These are phyloP conservation scores for Venturia asperata DNA, from an alignment of 2,329 filamentous ascomycete species.

Conservation along the genomic window DNA sequence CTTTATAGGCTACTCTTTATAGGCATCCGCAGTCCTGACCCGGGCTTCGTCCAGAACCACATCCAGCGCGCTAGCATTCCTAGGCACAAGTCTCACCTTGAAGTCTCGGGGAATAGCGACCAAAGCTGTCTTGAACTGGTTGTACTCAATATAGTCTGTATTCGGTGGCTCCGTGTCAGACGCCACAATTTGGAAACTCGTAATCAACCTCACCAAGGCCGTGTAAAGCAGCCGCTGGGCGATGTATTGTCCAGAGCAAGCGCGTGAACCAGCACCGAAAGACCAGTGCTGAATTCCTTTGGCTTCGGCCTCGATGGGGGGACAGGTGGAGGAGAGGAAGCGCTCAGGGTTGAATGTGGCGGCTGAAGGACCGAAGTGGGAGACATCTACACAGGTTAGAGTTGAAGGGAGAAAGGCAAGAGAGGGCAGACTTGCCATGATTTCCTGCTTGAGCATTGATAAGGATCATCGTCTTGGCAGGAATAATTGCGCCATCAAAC, in stretches of 20 bases:
- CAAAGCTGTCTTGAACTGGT: conserved; percentile 52
- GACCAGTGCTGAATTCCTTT: conserved; percentile 37
- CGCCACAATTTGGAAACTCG: conserved; percentile 45
- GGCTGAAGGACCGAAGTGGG: conserved; percentile 44
- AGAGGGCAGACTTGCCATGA: conserved; percentile 36
- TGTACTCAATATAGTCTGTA: conserved; percentile 57
- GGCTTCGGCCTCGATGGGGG: conserved; percentile 29
- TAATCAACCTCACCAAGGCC: conserved; percentile 44
- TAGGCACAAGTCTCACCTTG: conserved; percentile 49
- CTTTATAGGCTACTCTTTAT: conserved; percentile 12
- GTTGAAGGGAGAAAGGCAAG: not conserved
- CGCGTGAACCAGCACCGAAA: conserved; percentile 47
- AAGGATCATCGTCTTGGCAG: conserved; percentile 47
- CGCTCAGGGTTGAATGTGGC: conserved; percentile 44
- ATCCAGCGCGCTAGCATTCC: conserved; percentile 32
- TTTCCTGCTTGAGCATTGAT: conserved; percentile 51
- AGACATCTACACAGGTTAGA: conserved; percentile 32
- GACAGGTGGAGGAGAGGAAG: conserved; percentile 37
- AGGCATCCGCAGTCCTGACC: conserved; percentile 10
- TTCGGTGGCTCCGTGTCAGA: conserved; percentile 47
- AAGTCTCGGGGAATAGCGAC: conserved; percentile 55
- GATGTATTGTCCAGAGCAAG: conserved; percentile 47
- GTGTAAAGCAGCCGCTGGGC: conserved; percentile 45
- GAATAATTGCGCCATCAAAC: conserved; percentile 47
- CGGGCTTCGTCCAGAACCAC: not conserved